These are phyloP conservation scores for Agaricus blazei DNA, from an alignment of 768 basidiomycete genomes.

Conservation along the genomic window DNA sequence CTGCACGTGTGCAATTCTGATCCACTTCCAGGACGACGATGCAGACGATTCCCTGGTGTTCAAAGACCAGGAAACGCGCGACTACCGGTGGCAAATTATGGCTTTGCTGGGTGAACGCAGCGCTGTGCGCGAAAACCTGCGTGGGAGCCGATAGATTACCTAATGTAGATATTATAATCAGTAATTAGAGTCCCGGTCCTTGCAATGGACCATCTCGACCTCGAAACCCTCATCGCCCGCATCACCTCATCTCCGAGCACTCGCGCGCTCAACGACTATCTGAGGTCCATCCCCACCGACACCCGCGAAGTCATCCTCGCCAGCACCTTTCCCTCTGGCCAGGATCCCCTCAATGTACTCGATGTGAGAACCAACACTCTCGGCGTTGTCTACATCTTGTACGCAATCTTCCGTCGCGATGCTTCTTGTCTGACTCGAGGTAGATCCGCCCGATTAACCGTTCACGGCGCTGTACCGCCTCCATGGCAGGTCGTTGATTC, in stretches of 20 bases:
- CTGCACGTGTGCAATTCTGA: slow-evolving; percentile 11
- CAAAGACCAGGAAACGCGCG: slow-evolving; percentile 59
- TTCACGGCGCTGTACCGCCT: slow-evolving; percentile 34
- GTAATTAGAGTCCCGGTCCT: too few species aligned
- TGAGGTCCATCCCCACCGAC: slow-evolving; percentile 51
- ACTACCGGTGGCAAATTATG: slow-evolving; percentile 74
- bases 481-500: slow-evolving; percentile 36
- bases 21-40: slow-evolving; percentile 42
- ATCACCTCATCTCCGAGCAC: slow-evolving; percentile 39
- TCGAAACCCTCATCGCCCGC: slow-evolving; percentile 16
- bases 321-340: slow-evolving; percentile 47
- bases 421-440: background rate
- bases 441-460: slow-evolving; percentile 57
- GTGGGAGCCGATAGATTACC: slow-evolving; percentile 21
- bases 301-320: slow-evolving; percentile 52
- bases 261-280: slow-evolving; percentile 33
- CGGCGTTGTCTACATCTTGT: slow-evolving; percentile 72
- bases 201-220: slow-evolving; percentile 7
- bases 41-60: slow-evolving; percentile 46
- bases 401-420: slow-evolving; percentile 21
- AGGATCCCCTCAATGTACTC: slow-evolving; percentile 63
- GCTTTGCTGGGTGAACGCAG: slow-evolving; percentile 72
- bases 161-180: too few species aligned
- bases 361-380: slow-evolving; percentile 54
- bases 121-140: slow-evolving; percentile 53